These are phyloP conservation scores for Colletotrichum spaethianum DNA, from an alignment of 2,329 filamentous ascomycete species.

Conservation along the genomic window DNA sequence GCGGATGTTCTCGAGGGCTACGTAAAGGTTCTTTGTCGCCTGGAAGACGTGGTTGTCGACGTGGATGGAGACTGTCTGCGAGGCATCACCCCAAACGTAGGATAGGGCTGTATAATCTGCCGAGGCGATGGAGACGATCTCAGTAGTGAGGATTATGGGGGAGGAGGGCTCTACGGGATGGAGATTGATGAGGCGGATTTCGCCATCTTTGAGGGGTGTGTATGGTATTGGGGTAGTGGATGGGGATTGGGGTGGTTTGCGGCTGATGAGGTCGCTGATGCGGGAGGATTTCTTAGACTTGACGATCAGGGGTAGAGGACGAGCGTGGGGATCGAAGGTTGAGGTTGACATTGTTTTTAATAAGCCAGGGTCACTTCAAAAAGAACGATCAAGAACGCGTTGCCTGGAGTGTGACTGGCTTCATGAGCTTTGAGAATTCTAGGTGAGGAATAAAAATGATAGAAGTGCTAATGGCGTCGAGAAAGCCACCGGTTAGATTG, in stretches of 20 bases:
- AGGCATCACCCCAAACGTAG: slow-evolving; percentile 42
- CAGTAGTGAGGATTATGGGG: not conserved
- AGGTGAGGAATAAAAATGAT: too few species aligned
- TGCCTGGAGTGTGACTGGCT: too few species aligned
- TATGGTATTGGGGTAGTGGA: not conserved
- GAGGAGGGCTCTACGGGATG: not conserved
- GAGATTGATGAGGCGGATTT: slow-evolving; percentile 2
- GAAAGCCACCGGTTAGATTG: too few species aligned
- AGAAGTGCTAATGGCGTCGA: too few species aligned
- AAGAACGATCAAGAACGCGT: too few species aligned
- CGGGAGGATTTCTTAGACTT: not conserved
- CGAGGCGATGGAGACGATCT: not conserved
- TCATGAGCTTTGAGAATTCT: too few species aligned
- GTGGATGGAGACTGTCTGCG: not conserved
- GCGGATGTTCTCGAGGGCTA: slow-evolving; percentile 33
- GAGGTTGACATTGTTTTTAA: not conserved
- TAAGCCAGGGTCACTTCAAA: too few species aligned
- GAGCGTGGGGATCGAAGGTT: not conserved
- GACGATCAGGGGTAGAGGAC: not conserved
- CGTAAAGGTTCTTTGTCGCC: slow-evolving; percentile 10
- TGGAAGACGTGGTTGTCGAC: slow-evolving; percentile 28
- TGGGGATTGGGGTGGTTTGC: not conserved
- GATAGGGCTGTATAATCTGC: slow-evolving; percentile 39
- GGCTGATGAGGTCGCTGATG: not conserved
- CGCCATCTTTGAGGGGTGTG: not conserved